These are phyloP conservation scores for Leucogyrophana mollusca DNA, from an alignment of 768 basidiomycete genomes.

Conservation along the genomic window DNA sequence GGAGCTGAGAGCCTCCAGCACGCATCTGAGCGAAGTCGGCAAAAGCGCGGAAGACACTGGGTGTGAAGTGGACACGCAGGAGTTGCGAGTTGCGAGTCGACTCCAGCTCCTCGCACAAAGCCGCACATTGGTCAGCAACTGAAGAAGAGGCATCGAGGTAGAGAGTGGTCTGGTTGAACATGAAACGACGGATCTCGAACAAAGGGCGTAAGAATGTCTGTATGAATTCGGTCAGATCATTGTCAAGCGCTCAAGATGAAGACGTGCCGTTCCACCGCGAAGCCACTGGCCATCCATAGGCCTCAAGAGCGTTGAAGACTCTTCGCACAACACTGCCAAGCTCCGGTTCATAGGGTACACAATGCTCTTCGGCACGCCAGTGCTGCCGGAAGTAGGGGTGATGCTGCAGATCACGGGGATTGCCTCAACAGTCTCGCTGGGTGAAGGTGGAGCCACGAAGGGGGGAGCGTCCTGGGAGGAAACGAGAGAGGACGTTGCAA, in stretches of 20 bases:
- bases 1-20: constrained; percentile 11
- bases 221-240: not conserved
- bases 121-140: constrained; percentile 24
- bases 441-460: constrained; percentile 11
- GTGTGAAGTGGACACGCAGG: constrained; percentile 28
- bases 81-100: constrained; percentile 16
- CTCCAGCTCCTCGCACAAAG: constrained; percentile 24
- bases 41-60: constrained; percentile 28
- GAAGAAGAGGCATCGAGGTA: constrained; percentile 27
- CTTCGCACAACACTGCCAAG: constrained; percentile 22
- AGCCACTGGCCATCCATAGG: constrained; percentile 31
- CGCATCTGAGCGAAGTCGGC: constrained; percentile 25
- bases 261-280: constrained; percentile 28
- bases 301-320: constrained; percentile 25
- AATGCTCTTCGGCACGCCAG: constrained; percentile 30
- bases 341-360: constrained; percentile 28
- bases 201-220: constrained; percentile 29
- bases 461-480: constrained; percentile 7
- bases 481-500: constrained; percentile 19
- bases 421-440: constrained; percentile 15
- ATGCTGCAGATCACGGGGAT: constrained; percentile 26
- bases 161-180: constrained; percentile 30
- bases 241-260: not conserved
- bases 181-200: constrained; percentile 30
- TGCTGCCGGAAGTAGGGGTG: constrained; percentile 28